Conservation (phyloP, 176 grass and related monocot genomes). For the Rhynchospora breviuscula region DNA sequence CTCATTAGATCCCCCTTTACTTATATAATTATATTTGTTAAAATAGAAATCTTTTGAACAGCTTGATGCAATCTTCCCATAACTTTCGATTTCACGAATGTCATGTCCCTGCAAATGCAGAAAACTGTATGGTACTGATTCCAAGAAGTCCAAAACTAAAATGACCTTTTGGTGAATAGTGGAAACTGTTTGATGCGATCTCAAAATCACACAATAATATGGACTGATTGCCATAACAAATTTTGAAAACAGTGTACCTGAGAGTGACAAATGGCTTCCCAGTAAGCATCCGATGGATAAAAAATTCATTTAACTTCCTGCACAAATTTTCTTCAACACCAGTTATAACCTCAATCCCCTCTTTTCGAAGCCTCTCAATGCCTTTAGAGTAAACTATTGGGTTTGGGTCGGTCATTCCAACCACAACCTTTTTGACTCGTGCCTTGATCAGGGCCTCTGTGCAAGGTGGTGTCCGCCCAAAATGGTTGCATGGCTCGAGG, state of each 20-base stretch:
- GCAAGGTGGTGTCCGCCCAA: slow-evolving; percentile 82
- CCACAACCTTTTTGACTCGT: slow-evolving; percentile 75
- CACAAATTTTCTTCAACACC: slow-evolving; percentile 65
- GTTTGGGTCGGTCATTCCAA: slow-evolving; percentile 93
- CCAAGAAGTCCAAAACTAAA: background rate
- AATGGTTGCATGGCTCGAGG: slow-evolving; percentile 88
- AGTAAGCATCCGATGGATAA: slow-evolving; percentile 70
- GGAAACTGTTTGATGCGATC: background rate
- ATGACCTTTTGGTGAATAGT: background rate
- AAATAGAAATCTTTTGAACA: background rate
- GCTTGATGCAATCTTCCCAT: background rate
- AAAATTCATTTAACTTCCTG: slow-evolving; percentile 60
- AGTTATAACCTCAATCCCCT: slow-evolving; percentile 53
- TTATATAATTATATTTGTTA: background rate
- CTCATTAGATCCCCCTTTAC: background rate
- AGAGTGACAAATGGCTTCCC: slow-evolving; percentile 74
- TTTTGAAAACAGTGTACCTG: slow-evolving; percentile 40
- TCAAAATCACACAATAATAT: background rate
- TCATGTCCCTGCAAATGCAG: background rate
- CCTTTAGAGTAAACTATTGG: slow-evolving; percentile 88
- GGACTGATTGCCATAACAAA: background rate
- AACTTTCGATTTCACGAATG: background rate
- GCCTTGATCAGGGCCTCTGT: slow-evolving; percentile 65
- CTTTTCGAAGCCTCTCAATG: slow-evolving; percentile 60
- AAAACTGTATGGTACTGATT: background rate